A percentile compares a stretch with the other conserved stretches of the same genome.
These are phyloP conservation scores for Glycine tomentella DNA, from an alignment of 306 rosid species.

Conservation along the genomic window DNA sequence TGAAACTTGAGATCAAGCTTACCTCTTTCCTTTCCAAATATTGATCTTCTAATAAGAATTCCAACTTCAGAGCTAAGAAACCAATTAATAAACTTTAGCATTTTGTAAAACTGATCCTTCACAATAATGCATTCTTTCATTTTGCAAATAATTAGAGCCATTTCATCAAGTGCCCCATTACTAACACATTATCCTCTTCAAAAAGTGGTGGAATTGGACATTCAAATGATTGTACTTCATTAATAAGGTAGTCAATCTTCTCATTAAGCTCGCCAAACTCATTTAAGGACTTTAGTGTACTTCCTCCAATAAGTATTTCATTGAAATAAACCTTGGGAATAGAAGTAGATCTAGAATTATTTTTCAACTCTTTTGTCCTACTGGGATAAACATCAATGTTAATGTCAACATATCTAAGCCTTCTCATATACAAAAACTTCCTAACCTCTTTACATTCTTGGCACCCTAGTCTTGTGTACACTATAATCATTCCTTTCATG, in stretches of 20 bases:
- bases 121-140: slow-evolving; percentile 73
- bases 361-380: slow-evolving; percentile 75
- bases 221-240: slow-evolving; percentile 65
- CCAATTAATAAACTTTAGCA: slow-evolving; percentile 70
- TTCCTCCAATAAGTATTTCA: slow-evolving; percentile 74
- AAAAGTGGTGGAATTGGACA: slow-evolving; percentile 87
- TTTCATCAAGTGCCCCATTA: slow-evolving; percentile 77
- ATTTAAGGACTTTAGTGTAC: slow-evolving; percentile 59
- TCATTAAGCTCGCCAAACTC: slow-evolving; percentile 72
- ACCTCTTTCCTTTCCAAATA: slow-evolving; percentile 91
- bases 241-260: slow-evolving; percentile 73
- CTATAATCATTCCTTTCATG: slow-evolving; percentile 72
- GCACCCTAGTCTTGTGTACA: slow-evolving; percentile 81
- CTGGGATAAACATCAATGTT: slow-evolving; percentile 75
- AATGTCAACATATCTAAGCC: slow-evolving; percentile 76
- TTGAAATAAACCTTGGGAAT: slow-evolving; percentile 83
- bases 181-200: slow-evolving; percentile 79
- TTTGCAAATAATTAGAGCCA: slow-evolving; percentile 72
- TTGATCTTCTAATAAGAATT: slow-evolving; percentile 88
- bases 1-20: slow-evolving; percentile 41
- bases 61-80: slow-evolving; percentile 75
- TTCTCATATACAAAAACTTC: slow-evolving; percentile 62
- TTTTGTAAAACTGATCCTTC: slow-evolving; percentile 73
- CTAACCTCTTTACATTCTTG: slow-evolving; percentile 70
- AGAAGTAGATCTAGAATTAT: slow-evolving; percentile 63